phyloP scores from a whole-genome alignment of 208 protist genomes.

The Angomonas ambiguus region DNA sequence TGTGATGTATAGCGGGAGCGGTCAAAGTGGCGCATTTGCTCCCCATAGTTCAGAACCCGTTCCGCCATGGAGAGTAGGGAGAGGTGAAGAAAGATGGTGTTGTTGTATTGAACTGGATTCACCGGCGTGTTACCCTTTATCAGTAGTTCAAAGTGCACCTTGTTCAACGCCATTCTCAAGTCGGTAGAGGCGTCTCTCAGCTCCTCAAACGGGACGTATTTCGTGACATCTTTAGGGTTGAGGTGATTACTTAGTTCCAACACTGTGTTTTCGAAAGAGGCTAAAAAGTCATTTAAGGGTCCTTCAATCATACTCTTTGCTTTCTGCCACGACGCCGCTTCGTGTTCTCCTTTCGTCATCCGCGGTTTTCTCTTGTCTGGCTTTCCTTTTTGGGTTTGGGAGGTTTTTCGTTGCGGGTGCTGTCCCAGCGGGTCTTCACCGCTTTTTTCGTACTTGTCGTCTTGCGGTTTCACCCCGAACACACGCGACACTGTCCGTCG shows the following conservation, averaged over 20 bases:
- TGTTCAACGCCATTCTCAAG: conserved; percentile 40
- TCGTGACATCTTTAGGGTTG: conserved; percentile 27
- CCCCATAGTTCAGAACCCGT: conserved; percentile 39
- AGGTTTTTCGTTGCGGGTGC: neutral
- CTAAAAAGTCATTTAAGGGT: conserved; percentile 25
- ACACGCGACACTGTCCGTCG: neutral
- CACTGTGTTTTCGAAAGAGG: conserved; percentile 25
- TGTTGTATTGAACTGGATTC: conserved; percentile 35
- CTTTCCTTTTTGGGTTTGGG: neutral
- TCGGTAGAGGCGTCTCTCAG: conserved; percentile 29
- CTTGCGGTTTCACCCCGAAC: neutral
- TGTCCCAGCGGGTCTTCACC: neutral
- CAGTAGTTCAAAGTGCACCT: conserved; percentile 44
- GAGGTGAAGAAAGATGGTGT: conserved; percentile 33
- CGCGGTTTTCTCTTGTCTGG: neutral
- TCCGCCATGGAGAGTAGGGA: conserved; percentile 44
- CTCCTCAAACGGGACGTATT: conserved; percentile 36
- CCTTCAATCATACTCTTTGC: conserved; percentile 13
- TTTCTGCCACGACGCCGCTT: neutral
- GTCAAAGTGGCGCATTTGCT: conserved; percentile 56
- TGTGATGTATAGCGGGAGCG: conserved; percentile 35
- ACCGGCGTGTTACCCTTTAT: conserved; percentile 13
- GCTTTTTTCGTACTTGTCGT: neutral
- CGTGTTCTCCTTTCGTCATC: neutral
- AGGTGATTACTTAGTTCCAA: conserved; percentile 29